Conservation (phyloP, 2,329 filamentous ascomycete genomes). For the Fusarium sp. region DNA sequence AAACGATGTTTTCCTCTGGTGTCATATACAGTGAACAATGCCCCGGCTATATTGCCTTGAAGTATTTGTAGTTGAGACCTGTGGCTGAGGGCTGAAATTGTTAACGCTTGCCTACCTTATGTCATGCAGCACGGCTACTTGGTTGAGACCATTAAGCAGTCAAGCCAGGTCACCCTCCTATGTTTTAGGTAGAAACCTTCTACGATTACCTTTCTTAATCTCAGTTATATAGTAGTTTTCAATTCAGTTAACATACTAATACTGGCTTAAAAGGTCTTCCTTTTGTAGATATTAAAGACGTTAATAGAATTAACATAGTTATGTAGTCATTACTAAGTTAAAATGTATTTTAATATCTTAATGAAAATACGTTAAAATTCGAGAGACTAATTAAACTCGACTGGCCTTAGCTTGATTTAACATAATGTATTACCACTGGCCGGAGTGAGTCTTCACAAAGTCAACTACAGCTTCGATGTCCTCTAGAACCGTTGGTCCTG, state of each 20-base stretch:
- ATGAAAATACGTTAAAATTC: no score
- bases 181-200: no score
- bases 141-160: accelerated
- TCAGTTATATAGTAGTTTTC: no score
- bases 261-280: accelerated
- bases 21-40: no score
- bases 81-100: no score
- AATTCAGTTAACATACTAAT: no score
- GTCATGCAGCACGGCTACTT: no score
- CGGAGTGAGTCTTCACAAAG: not conserved
- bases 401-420: accelerated
- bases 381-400: accelerated
- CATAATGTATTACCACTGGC: not conserved
- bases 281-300: accelerated
- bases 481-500: not conserved
- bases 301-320: accelerated
- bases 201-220: accelerated
- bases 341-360: accelerated
- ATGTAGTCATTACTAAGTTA: accelerated
- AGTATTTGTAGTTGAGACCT: no score
- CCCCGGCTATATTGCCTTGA: accelerated
- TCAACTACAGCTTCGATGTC: not conserved
- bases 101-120: no score
- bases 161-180: accelerated
- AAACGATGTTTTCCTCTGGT: accelerated